Evolutionary conservation across 164 flowering plant species (phyloP).

Genomic region (Cinnamomum micranthum): DNA sequence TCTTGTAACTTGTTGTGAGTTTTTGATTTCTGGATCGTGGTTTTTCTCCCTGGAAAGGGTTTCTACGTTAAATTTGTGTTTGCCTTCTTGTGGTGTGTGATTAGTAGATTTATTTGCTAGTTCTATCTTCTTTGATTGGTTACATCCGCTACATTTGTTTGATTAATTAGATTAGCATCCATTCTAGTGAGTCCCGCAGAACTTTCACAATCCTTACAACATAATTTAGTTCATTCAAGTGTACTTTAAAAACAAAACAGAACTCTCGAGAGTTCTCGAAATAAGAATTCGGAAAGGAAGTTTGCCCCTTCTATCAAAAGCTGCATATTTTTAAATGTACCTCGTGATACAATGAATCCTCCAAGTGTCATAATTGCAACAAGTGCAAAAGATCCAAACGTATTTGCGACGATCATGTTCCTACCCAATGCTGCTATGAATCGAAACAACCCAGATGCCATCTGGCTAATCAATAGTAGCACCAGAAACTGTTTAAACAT

Average conservation of each 20-base stretch:
- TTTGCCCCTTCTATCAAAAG: not conserved
- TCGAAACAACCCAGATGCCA: slow-evolving; percentile 16
- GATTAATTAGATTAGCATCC: no score
- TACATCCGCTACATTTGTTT: no score
- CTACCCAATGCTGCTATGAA: slow-evolving; percentile 9
- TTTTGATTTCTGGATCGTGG: no score
- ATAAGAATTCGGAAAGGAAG: not conserved
- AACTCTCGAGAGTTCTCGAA: no score
- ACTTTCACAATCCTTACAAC: no score
- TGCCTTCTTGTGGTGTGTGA: no score
- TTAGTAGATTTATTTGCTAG: no score
- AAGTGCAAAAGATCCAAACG: slow-evolving; percentile 17
- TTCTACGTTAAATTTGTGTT: no score
- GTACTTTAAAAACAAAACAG: not conserved
- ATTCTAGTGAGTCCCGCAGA: no score
- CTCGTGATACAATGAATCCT: slow-evolving; percentile 17
- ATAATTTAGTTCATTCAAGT: not conserved
- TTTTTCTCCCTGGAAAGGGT: no score
- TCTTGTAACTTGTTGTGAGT: no score
- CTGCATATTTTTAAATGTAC: not conserved
- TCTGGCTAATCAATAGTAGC: slow-evolving; percentile 7
- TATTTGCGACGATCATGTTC: slow-evolving; percentile 17
- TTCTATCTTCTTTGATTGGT: no score
- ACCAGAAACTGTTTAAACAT: slow-evolving; percentile 15
- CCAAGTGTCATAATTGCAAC: slow-evolving; percentile 13